These are phyloP conservation scores for Myxozyma sirexii DNA, from an alignment of 805 yeast genomes.

Conservation along the genomic window DNA sequence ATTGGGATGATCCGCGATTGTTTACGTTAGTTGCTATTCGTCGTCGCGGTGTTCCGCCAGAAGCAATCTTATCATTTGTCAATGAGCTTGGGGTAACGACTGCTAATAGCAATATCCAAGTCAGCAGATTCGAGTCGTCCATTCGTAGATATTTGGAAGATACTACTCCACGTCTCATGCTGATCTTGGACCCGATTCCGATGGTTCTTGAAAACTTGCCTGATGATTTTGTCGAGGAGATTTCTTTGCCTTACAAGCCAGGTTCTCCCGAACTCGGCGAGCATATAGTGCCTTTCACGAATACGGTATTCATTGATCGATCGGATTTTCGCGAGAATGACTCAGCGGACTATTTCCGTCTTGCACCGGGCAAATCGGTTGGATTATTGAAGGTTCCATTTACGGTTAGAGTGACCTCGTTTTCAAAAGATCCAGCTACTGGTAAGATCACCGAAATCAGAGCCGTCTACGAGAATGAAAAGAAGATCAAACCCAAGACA, in stretches of 20 bases:
- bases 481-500: constrained; percentile 81
- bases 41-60: constrained; percentile 99
- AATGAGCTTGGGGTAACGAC: constrained; percentile 97
- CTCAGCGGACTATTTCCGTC: constrained; percentile 78
- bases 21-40: constrained; percentile 92
- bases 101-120: constrained; percentile 87
- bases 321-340: constrained; percentile 77
- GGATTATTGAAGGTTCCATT: constrained; percentile 91
- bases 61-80: constrained; percentile 90
- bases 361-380: constrained; percentile 92
- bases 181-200: constrained; percentile 83
- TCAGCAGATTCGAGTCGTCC: constrained; percentile 83
- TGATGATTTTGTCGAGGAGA: constrained; percentile 69
- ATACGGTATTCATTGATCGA: constrained; percentile 80
- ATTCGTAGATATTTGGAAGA: constrained; percentile 85
- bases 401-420: constrained; percentile 70
- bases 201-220: constrained; percentile 79
- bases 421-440: constrained; percentile 57
- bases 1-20: constrained; percentile 98
- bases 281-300: constrained; percentile 73
- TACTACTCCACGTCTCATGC: constrained; percentile 92
- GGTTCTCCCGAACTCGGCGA: constrained; percentile 78
- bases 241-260: constrained; percentile 87
- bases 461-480: constrained; percentile 76
- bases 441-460: constrained; percentile 73